Evolutionary conservation across 768 basidiomycete genomes (phyloP).

Genomic region (Myochromella boudieri): DNA sequence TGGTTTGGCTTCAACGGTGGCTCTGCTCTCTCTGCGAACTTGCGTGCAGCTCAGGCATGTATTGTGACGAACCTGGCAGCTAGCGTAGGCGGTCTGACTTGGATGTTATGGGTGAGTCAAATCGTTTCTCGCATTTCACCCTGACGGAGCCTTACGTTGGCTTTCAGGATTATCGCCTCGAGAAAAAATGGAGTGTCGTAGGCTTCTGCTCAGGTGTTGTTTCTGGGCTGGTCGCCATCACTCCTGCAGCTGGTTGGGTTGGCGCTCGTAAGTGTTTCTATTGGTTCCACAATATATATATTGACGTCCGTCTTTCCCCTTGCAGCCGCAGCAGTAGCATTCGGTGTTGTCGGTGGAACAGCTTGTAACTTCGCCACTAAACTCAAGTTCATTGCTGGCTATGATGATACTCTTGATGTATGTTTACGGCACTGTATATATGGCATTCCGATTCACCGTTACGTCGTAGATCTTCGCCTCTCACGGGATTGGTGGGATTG

Average conservation of each 20-base stretch:
- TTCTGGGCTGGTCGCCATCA: slow-evolving; percentile 85
- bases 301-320: no score
- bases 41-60: slow-evolving; percentile 85
- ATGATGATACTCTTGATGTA: slow-evolving; percentile 82
- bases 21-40: slow-evolving; percentile 82
- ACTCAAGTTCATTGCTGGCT: slow-evolving; percentile 78
- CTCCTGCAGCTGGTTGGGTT: slow-evolving; percentile 81
- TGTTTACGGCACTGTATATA: no score
- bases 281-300: background rate
- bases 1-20: slow-evolving; percentile 98
- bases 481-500: slow-evolving; percentile 74
- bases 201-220: slow-evolving; percentile 97
- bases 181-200: slow-evolving; percentile 90
- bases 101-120: slow-evolving; percentile 80
- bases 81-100: slow-evolving; percentile 79
- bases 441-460: no score
- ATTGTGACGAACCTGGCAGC: slow-evolving; percentile 94
- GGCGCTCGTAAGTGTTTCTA: slow-evolving; percentile 56
- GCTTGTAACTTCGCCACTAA: slow-evolving; percentile 93
- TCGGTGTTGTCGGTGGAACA: slow-evolving; percentile 82
- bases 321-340: slow-evolving; percentile 83
- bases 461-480: slow-evolving; percentile 79
- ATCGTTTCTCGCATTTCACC: background rate
- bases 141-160: background rate
- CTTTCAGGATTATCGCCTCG: slow-evolving; percentile 92